A percentile compares a stretch with the other conserved stretches of the same genome.
These are phyloP conservation scores for Ceriops zippeliana DNA, from an alignment of 345 rosid species.

Conservation along the genomic window DNA sequence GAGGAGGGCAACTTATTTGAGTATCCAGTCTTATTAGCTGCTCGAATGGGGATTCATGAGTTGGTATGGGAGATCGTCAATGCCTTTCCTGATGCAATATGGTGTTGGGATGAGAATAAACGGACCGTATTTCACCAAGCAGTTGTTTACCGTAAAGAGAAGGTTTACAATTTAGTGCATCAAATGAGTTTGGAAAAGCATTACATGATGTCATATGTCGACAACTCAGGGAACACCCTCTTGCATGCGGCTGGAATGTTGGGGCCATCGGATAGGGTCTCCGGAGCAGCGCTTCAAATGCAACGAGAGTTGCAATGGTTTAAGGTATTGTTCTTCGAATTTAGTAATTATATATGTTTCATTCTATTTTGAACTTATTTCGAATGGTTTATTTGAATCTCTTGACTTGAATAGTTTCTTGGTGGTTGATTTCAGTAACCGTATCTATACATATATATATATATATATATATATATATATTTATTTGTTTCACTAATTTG, in stretches of 20 bases:
- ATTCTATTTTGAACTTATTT: not conserved
- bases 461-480: too few species aligned
- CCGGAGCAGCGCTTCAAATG: not conserved
- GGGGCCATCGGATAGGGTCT: not conserved
- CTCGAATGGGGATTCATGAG: not conserved
- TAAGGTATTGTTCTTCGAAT: too few species aligned
- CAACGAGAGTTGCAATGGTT: not conserved
- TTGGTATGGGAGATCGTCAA: not conserved
- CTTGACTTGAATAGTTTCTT: too few species aligned
- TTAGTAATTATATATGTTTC: too few species aligned
- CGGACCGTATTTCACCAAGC: not conserved
- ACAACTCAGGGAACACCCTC: not conserved
- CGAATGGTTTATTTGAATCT: too few species aligned
- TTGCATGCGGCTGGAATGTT: not conserved
- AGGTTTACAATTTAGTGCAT: not conserved
- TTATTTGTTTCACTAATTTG: too few species aligned
- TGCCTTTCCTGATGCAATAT: not conserved
- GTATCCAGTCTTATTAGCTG: not conserved
- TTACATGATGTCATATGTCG: not conserved
- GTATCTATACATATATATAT: too few species aligned
- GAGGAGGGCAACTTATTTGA: not conserved
- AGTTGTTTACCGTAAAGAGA: not conserved
- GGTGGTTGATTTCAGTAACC: too few species aligned
- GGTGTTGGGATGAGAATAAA: fast-evolving
- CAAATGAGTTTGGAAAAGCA: not conserved